These are phyloP conservation scores for Phaeosphaeria sp. DNA, from an alignment of 2,329 filamentous ascomycete species.

Conservation along the genomic window DNA sequence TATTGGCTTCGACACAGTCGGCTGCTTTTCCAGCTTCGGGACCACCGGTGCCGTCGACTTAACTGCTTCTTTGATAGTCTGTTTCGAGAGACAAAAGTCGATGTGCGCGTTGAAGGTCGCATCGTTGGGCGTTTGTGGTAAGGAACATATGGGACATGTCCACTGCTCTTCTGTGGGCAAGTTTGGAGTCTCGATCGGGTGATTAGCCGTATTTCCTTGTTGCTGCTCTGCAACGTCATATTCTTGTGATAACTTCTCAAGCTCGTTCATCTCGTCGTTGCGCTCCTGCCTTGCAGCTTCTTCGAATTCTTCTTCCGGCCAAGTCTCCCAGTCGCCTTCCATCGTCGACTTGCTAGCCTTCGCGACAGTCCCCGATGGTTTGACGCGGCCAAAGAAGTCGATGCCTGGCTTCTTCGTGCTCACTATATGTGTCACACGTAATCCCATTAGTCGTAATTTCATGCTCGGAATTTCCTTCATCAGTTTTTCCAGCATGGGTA, in stretches of 20 bases:
- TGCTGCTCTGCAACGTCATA: conserved; percentile 35
- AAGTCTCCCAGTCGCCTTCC: conserved; percentile 68
- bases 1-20: conserved; percentile 13
- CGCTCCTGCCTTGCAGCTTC: conserved; percentile 65
- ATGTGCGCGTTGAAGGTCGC: conserved; percentile 87
- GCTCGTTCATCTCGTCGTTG: conserved; percentile 66
- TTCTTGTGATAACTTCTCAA: conserved; percentile 69
- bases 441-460: conserved; percentile 83
- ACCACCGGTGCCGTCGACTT: conserved; percentile 52
- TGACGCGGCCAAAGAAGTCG: conserved; percentile 74
- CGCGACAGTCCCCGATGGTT: conserved; percentile 11
- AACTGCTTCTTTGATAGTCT: conserved; percentile 84
- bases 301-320: conserved; percentile 72
- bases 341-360: conserved; percentile 25
- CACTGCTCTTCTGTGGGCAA: conserved; percentile 58
- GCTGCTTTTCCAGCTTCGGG: conserved; percentile 13
- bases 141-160: conserved; percentile 87
- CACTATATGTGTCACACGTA: conserved; percentile 85
- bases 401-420: conserved; percentile 83
- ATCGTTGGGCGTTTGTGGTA: conserved; percentile 77
- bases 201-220: not conserved
- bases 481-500: conserved; percentile 84
- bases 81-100: conserved; percentile 84
- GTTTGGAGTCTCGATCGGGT: conserved; percentile 20
- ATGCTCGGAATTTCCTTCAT: conserved; percentile 82